Base-by-base conservation (phyloP, 495 filamentous ascomycete species). In the Pyronema domesticum region DNA sequence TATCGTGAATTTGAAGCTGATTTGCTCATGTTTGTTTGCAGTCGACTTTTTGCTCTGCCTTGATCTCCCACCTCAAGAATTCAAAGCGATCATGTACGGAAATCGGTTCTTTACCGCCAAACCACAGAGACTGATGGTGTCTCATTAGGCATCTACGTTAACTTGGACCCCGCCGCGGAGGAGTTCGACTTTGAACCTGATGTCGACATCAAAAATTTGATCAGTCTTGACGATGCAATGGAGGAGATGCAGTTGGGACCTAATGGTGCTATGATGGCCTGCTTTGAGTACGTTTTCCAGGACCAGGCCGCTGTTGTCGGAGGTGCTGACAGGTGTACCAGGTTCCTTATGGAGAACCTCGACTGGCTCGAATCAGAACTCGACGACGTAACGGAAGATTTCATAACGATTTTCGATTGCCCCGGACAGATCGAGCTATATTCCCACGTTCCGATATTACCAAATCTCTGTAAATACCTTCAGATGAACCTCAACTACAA, bases 401-500 rank as follows among this genome's bases (percentile, higher is more conserved):
- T 93, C 68, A 73, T 98, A 42, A 91, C 94, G 64, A 82, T 98
- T 48, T 86, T 98, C 72, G 91, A 98, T 68, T 95, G 95, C 83
- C 91, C 91, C 0, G 91, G 91, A 50, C 91, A 98, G 70, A 95
- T 98, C 68, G 91, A 98, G 69, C 83, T 98, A 33, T 98, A 96
- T 72, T 95, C 91, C 10, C 91, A 98, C 65, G 82, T 95, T 33
- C 91, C 91, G 10, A 81, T 96, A 61, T 71, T 98, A 19, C 91
- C 91, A 3, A 79, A 77, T n/a, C 76, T 98, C 39, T 79, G 85
- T 51, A 80, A 79, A 61, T 85, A 86, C 67, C 76, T 98, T 7
- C 85, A 82, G 34, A 77, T 81, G 36, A 72, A 79, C 30, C 74
- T 96, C 55, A 86, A 91, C 68, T 82, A 95, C 67, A 84, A 81